Conservation (phyloP, 129 eudicot species). For the Artemisia argyi region DNA sequence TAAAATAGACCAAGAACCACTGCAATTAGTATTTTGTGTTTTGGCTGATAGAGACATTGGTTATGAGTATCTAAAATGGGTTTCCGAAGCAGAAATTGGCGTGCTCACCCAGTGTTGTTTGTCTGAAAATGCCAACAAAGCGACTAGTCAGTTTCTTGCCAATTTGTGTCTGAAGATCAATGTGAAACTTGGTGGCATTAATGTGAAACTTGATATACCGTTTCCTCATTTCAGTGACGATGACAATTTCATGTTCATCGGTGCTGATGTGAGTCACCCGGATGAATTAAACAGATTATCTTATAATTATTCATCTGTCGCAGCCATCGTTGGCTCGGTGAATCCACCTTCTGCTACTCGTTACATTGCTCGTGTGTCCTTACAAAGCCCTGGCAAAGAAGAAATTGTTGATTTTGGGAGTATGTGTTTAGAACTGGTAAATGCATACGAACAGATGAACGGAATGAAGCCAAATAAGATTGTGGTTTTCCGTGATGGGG, state of each 20-base stretch:
- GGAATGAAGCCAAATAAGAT: constrained; percentile 53
- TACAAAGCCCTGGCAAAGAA: constrained; percentile 61
- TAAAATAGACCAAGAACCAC: neutral
- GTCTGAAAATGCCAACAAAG: constrained; percentile 41
- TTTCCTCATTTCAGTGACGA: constrained; percentile 41
- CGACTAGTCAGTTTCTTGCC: constrained; percentile 56
- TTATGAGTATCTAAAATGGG: constrained; percentile 57
- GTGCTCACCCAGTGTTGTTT: constrained; percentile 74
- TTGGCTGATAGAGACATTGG: constrained; percentile 55
- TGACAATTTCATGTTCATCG: constrained; percentile 67
- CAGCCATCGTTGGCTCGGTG: constrained; percentile 73
- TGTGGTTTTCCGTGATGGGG: constrained; percentile 83
- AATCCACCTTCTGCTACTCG: constrained; percentile 67
- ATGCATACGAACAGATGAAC: constrained; percentile 46
- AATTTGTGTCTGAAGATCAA: constrained; percentile 73
- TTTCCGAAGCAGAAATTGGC: constrained; percentile 66
- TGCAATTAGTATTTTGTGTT: constrained; percentile 61
- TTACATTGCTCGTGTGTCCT: constrained; percentile 57
- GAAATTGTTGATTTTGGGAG: constrained; percentile 54
- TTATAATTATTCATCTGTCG: constrained; percentile 57
- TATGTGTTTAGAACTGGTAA: constrained; percentile 54
- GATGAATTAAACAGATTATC: constrained; percentile 34
- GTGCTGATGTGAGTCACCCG: constrained; percentile 93
- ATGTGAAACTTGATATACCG: constrained; percentile 42
- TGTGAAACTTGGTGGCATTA: constrained; percentile 81